These are phyloP conservation scores for Lachancea meyersii DNA, from an alignment of 805 yeast species.

Conservation along the genomic window DNA sequence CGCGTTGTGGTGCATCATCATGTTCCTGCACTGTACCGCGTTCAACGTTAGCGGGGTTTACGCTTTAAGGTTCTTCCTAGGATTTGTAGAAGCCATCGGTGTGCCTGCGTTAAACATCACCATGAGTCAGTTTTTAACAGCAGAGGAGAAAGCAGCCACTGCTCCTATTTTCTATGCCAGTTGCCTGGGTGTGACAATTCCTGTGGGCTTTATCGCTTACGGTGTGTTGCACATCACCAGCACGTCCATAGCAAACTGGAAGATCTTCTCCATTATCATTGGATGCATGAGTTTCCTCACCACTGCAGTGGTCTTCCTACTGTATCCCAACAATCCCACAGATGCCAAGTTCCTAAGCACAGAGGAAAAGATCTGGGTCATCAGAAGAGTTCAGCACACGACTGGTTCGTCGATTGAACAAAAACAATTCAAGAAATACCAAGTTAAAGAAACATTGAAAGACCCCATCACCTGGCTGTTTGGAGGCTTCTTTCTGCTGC, in stretches of 20 bases:
- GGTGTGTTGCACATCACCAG: conserved; percentile 32
- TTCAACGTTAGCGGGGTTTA: conserved; percentile 41
- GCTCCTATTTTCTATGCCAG: conserved; percentile 50
- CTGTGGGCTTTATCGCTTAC: conserved; percentile 45
- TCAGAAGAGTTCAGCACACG: conserved; percentile 38
- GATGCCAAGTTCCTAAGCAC: conserved; percentile 41
- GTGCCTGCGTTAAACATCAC: conserved; percentile 43
- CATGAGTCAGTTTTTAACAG: conserved; percentile 45
- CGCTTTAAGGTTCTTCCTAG: conserved; percentile 45
- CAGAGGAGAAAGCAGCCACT: conserved; percentile 43
- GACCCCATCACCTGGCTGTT: conserved; percentile 47
- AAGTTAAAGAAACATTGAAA: conserved; percentile 43
- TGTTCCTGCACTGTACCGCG: conserved; percentile 44
- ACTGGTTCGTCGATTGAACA: conserved; percentile 41
- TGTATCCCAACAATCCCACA: conserved; percentile 54
- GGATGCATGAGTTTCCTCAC: conserved; percentile 48
- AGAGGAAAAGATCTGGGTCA: conserved; percentile 48
- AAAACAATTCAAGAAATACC: conserved; percentile 41
- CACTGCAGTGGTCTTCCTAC: conserved; percentile 31
- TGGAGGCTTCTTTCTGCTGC: conserved; percentile 36
- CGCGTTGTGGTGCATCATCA: conserved; percentile 41
- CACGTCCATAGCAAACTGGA: conserved; percentile 39
- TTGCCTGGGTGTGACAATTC: conserved; percentile 46
- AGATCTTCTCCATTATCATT: conserved; percentile 47
- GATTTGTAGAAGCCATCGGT: conserved; percentile 43